Evolutionary conservation across 2,329 filamentous ascomycete genomes (phyloP), one percentile per base, ranked within the genome.

Genomic region (Chaetomiaceae sp.): DNA sequence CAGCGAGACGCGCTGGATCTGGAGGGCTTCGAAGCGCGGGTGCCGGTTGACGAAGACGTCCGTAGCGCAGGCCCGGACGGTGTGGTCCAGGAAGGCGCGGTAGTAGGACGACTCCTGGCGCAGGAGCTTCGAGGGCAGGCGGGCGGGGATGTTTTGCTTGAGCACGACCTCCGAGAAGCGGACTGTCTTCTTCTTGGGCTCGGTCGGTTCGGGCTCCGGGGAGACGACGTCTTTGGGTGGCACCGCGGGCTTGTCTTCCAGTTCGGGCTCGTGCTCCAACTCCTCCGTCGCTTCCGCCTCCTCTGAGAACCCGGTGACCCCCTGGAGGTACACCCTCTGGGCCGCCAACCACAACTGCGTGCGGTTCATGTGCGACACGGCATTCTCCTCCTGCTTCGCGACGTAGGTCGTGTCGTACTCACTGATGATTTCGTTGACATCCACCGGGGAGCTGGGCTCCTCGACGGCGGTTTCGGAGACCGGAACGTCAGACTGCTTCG

Each of bases 41-140:
- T 88, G 81, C 34, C 88, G 84, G 64, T 95, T 86, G 45, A 95
- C 78, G 62, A 95, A 95, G 9, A 84, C 81, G 64, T 97, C 93
- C 15, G 74, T 71, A 43, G 74, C 72, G 47, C 79, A 80, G 12
- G 79, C 80, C 26, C 79, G 78, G 48, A 86, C 76, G 37, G 83
- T 70, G 55, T 87, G 77, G 60, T 84, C 81, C 56, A 88, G 82
- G 64, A 95, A 96, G 9, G 88, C 88, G 51, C 86, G 84, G 68
- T 89, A 91, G 66, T 95, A 96, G 5, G 90, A 86, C 3, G 84
- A 83, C 59, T 93, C 86, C 60, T 78, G 72, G 47, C 71, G 73
- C 19, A 65, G 47, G 24, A 82, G 65, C 66, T 74, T 69, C 45
- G 75, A 68, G 9, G 76, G 76, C 15, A 81, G 66, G 29, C 65